phyloP scores from a whole-genome alignment of 2,329 filamentous ascomycete species.

The Cladophialophora bantiana region DNA sequence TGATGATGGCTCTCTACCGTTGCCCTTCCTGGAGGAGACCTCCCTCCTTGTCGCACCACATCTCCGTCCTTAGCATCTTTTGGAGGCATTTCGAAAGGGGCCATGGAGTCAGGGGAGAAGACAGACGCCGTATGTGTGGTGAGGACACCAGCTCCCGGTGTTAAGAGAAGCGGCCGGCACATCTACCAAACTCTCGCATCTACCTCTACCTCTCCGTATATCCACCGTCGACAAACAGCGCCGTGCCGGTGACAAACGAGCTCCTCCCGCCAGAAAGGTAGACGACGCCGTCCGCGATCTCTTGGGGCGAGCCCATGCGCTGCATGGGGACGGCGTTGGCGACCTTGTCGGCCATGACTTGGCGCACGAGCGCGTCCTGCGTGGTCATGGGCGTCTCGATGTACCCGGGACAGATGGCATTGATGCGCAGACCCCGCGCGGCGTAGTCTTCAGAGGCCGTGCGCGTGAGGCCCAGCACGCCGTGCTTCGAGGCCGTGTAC shows the following conservation, averaged over 20 bases:
- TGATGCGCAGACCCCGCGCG: constrained; percentile 42
- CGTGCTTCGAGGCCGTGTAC: constrained; percentile 60
- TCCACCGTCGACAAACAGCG: constrained; percentile 74
- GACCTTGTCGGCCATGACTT: constrained; percentile 46
- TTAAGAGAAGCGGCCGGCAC: too few species aligned
- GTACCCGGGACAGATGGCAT: constrained; percentile 49
- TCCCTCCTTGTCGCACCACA: too few species aligned
- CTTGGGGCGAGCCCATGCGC: constrained; percentile 58
- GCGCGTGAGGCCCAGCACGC: constrained; percentile 64
- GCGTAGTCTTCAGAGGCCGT: constrained; percentile 66
- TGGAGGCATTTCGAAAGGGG: too few species aligned
- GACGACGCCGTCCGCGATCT: constrained; percentile 68
- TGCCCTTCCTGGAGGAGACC: too few species aligned
- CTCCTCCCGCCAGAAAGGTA: constrained; percentile 72
- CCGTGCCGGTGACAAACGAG: constrained; percentile 73
- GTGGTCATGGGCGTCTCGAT: constrained; percentile 59
- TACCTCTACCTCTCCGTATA: constrained; percentile 52
- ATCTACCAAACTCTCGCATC: too few species aligned
- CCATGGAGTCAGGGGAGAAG: too few species aligned
- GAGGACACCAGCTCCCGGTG: too few species aligned
- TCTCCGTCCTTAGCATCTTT: too few species aligned
- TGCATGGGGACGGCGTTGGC: constrained; percentile 56
- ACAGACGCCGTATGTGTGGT: too few species aligned
- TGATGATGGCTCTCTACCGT: too few species aligned
- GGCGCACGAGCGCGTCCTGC: constrained; percentile 40